A percentile compares a stretch with the other conserved stretches of the same genome.
Evolutionary conservation across 768 basidiomycete species (phyloP).

Genomic region (Asterophora parasitica): DNA sequence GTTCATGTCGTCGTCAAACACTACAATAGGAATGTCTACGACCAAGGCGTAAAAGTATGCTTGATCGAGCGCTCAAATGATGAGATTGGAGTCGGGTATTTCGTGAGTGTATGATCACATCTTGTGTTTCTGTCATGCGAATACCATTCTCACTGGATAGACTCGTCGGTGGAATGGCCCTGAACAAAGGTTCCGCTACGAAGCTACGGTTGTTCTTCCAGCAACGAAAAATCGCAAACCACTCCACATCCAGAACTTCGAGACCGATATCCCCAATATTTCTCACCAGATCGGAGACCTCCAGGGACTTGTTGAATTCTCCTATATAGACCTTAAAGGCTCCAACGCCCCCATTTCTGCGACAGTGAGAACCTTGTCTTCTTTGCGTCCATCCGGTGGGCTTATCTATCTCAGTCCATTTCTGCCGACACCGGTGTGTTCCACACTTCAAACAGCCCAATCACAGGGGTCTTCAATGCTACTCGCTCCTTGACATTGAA

Average conservation of each 20-base stretch:
- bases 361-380: conserved; percentile 22
- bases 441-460: conserved; percentile 29
- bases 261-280: conserved; percentile 38
- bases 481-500: conserved; percentile 30
- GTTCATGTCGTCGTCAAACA: conserved; percentile 26
- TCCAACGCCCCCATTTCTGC: conserved; percentile 30
- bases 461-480: conserved; percentile 38
- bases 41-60: conserved; percentile 26
- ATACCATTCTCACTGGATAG: not conserved
- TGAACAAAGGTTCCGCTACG: conserved; percentile 20
- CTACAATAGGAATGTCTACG: conserved; percentile 13
- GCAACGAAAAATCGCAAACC: conserved; percentile 16
- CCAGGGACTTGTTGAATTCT: conserved; percentile 30
- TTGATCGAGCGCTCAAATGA: conserved; percentile 20
- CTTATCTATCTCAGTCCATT: conserved; percentile 16
- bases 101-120: conserved; percentile 21
- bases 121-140: not conserved
- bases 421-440: conserved; percentile 15
- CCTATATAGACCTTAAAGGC: conserved; percentile 28
- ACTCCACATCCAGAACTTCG: conserved; percentile 35
- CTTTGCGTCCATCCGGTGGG: not conserved
- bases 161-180: conserved; percentile 7
- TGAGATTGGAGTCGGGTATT: conserved; percentile 32
- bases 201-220: conserved; percentile 35
- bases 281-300: conserved; percentile 33